These are phyloP conservation scores for Peniophora sp. DNA, from an alignment of 1,284 basidiomycete genomes.

Conservation along the genomic window DNA sequence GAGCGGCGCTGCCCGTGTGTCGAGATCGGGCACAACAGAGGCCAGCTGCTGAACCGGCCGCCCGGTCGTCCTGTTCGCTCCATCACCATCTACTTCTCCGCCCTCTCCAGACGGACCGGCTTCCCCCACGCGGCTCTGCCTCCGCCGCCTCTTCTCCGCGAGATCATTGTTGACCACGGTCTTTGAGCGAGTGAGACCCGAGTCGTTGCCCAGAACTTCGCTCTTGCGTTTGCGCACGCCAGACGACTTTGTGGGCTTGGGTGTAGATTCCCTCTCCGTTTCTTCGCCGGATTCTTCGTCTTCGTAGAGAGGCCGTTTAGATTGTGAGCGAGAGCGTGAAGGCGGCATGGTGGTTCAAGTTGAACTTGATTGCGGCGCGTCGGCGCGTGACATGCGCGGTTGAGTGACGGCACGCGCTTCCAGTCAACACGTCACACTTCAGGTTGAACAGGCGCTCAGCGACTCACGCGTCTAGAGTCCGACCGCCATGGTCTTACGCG, in stretches of 20 bases:
- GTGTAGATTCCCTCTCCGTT: slow-evolving; percentile 22
- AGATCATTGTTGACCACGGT: slow-evolving; percentile 72
- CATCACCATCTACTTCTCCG: slow-evolving; percentile 22
- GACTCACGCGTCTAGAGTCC: no score
- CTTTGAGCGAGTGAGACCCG: slow-evolving; percentile 31
- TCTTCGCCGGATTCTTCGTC: slow-evolving; percentile 22
- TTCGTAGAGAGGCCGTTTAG: slow-evolving; percentile 11
- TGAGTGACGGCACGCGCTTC: background rate
- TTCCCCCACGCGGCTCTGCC: slow-evolving; percentile 62
- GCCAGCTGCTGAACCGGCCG: slow-evolving; percentile 60
- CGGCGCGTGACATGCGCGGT: slow-evolving; percentile 1
- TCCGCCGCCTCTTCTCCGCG: slow-evolving; percentile 66
- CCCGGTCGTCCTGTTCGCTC: slow-evolving; percentile 37
- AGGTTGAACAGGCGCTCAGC: no score
- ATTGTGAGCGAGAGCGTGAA: slow-evolving; percentile 14
- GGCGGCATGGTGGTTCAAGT: slow-evolving; percentile 18
- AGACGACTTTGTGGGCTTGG: slow-evolving; percentile 28
- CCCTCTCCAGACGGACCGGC: slow-evolving; percentile 39
- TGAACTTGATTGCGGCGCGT: background rate
- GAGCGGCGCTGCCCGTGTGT: slow-evolving; percentile 37
- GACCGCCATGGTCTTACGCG: no score
- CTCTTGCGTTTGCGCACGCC: slow-evolving; percentile 53
- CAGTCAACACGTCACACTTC: background rate
- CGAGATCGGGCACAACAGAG: slow-evolving; percentile 39
- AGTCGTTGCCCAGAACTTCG: slow-evolving; percentile 44